Percentiles rank a stretch among this genome's conserved stretches.
Evolutionary conservation across 192 early-diverging fungal genomes (phyloP).

Genomic region (Rhizoclosmatium sp.): DNA sequence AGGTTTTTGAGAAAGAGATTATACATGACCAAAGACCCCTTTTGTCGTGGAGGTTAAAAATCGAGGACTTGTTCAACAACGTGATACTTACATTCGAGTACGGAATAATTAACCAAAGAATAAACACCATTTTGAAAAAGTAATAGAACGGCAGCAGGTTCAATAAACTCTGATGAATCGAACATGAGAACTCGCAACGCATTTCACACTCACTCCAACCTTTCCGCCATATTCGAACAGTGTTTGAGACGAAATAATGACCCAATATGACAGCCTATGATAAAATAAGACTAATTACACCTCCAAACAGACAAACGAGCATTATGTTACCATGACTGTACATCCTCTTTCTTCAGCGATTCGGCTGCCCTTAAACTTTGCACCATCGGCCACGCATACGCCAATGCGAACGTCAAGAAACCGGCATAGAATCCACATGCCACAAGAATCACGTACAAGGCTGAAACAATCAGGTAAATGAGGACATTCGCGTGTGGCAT

Average conservation of each 20-base stretch:
- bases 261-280: conserved; percentile 24
- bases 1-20: conserved; percentile 16
- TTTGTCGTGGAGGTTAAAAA: background rate
- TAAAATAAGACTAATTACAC: background rate
- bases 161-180: background rate
- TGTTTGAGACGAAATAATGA: conserved; percentile 7
- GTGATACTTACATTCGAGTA: conserved; percentile 16
- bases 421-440: background rate
- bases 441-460: conserved; percentile 14
- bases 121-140: conserved; percentile 29
- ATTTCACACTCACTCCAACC: background rate
- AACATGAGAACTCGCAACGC: background rate
- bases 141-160: conserved; percentile 34
- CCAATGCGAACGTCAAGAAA: conserved; percentile 10
- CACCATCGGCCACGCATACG: conserved; percentile 18
- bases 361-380: conserved; percentile 27
- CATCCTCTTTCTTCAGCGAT: conserved; percentile 26
- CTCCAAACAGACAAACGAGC: background rate
- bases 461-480: background rate
- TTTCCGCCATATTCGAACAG: conserved; percentile 8
- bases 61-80: background rate
- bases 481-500: conserved; percentile 5
- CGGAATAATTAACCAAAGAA: conserved; percentile 26
- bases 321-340: conserved; percentile 16
- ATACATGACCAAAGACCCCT: conserved; percentile 25